Conservation (phyloP, 352 stramenopile genomes). For the Peronospora belbahrii region DNA sequence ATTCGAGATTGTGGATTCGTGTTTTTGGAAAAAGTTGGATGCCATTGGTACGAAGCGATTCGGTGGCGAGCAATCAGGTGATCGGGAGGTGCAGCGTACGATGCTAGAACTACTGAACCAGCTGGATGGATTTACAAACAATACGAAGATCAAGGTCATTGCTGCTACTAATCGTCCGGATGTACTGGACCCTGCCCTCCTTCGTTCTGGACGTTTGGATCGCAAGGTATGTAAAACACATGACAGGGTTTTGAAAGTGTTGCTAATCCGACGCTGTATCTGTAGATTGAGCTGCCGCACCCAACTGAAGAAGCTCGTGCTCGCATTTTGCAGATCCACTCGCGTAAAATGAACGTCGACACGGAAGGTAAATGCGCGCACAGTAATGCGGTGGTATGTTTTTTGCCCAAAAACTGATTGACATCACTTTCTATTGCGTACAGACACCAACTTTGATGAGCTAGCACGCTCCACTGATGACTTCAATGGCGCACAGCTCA, state of each 20-base stretch:
- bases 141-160: slow-evolving; percentile 99
- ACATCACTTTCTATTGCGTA: neutral
- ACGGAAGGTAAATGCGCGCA: slow-evolving; percentile 75
- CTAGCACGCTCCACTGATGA: slow-evolving; percentile 96
- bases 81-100: slow-evolving; percentile 96
- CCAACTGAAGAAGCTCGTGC: slow-evolving; percentile 94
- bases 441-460: slow-evolving; percentile 97
- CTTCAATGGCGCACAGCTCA: slow-evolving; percentile 98
- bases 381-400: neutral
- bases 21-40: slow-evolving; percentile 81
- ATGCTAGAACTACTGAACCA: slow-evolving; percentile 98
- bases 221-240: slow-evolving; percentile 75
- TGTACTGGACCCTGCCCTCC: slow-evolving; percentile 94
- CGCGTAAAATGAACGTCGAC: slow-evolving; percentile 95
- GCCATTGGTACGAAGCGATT: slow-evolving; percentile 98
- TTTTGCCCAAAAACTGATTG: slow-evolving; percentile 1
- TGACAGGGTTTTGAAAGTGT: too few species aligned
- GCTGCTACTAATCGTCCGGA: slow-evolving; percentile 95
- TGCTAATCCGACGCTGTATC: neutral
- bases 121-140: slow-evolving; percentile 96
- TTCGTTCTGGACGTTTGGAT: slow-evolving; percentile 89
- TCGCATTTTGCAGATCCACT: slow-evolving; percentile 97
- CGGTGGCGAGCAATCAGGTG: slow-evolving; percentile 93
- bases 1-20: neutral
- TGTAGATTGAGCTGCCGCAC: slow-evolving; percentile 96